Evolutionary conservation across 768 basidiomycete genomes (phyloP).

Genomic region (Amanita jacksonii): DNA sequence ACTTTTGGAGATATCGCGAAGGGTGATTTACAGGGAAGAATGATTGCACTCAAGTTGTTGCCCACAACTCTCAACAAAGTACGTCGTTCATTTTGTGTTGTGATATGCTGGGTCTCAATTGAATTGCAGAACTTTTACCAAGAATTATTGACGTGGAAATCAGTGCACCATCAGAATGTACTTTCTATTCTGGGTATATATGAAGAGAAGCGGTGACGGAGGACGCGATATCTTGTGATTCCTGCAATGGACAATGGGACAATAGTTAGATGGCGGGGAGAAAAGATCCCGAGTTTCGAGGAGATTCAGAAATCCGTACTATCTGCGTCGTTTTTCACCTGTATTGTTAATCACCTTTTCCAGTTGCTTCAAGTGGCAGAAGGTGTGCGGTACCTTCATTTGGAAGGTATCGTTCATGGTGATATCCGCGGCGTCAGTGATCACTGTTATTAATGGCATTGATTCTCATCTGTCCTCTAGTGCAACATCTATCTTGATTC

Average conservation of each 20-base stretch:
- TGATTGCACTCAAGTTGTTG: neutral
- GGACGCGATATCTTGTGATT: neutral
- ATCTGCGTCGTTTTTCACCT: neutral
- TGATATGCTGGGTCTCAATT: neutral
- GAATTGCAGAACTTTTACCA: neutral
- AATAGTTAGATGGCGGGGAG: neutral
- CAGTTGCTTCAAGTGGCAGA: neutral
- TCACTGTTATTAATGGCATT: too few species aligned
- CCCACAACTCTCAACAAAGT: neutral
- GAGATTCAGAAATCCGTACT: neutral
- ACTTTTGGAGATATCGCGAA: neutral
- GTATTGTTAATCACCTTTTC: neutral
- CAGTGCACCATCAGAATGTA: neutral
- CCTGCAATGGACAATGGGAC: conserved; percentile 3
- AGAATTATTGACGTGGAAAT: neutral
- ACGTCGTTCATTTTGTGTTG: neutral
- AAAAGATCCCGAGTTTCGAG: too few species aligned
- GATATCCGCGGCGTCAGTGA: neutral
- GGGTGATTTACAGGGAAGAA: neutral
- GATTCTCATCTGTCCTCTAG: neutral
- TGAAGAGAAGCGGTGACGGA: neutral
- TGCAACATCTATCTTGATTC: neutral
- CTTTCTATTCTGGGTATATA: neutral
- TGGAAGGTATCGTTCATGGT: neutral
- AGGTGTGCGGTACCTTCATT: too few species aligned